phyloP scores from a whole-genome alignment of 495 filamentous ascomycete genomes.

The Penicillium ochrochloron region DNA sequence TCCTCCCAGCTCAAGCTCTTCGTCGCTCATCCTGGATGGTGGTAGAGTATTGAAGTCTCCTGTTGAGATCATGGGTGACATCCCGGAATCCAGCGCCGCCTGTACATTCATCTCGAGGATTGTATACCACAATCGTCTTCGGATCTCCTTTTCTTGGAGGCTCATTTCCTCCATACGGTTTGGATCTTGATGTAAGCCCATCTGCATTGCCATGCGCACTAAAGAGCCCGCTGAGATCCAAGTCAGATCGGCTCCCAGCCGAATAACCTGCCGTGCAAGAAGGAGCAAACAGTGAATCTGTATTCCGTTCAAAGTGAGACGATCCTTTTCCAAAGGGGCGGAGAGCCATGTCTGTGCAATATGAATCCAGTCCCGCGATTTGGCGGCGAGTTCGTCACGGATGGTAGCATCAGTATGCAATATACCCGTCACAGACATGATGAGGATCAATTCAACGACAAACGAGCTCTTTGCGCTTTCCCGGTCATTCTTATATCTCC shows the following conservation, averaged over 20 bases:
- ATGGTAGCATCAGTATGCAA: slow-evolving; percentile 33
- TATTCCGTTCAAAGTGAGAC: slow-evolving; percentile 45
- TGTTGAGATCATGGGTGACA: slow-evolving; percentile 52
- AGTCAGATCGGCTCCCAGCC: slow-evolving; percentile 52
- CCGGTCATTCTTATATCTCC: slow-evolving; percentile 40
- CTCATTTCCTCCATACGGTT: slow-evolving; percentile 46
- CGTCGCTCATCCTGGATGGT: slow-evolving; percentile 55
- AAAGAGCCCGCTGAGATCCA: slow-evolving; percentile 59
- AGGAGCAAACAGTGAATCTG: slow-evolving; percentile 57
- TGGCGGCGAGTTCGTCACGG: slow-evolving; percentile 30
- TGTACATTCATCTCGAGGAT: slow-evolving; percentile 60
- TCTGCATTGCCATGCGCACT: slow-evolving; percentile 56
- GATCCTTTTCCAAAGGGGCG: slow-evolving; percentile 53
- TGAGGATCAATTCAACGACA: slow-evolving; percentile 49
- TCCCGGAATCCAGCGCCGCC: slow-evolving; percentile 55
- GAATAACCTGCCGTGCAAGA: slow-evolving; percentile 52
- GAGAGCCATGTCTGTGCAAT: slow-evolving; percentile 56
- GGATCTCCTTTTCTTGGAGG: slow-evolving; percentile 47
- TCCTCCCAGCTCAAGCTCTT: slow-evolving; percentile 28
- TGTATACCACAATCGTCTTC: slow-evolving; percentile 61
- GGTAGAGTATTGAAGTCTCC: slow-evolving; percentile 56
- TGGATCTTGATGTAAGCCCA: slow-evolving; percentile 61
- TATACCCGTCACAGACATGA: slow-evolving; percentile 47
- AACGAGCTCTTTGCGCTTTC: slow-evolving; percentile 34
- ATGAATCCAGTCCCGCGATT: slow-evolving; percentile 49